Evolutionary conservation across 1,284 basidiomycete genomes (phyloP), one percentile per base, ranked within the genome.

Genomic region (Sanghuangporus baumii): DNA sequence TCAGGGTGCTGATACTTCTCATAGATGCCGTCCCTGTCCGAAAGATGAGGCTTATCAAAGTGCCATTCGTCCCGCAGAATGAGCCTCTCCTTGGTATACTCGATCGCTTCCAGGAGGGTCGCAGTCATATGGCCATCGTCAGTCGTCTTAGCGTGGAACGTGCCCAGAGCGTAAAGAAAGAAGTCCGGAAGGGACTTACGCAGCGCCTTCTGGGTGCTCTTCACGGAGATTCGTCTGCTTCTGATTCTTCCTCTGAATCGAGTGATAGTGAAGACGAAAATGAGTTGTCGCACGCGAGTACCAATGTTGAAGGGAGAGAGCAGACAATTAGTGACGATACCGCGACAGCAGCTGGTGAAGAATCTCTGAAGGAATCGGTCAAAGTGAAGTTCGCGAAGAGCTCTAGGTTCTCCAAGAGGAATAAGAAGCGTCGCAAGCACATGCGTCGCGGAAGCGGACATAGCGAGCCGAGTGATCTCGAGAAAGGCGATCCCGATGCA

Each of bases 71-170:
- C 1, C 89, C 93, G 0, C 87, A 86, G 61, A 92, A 96, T 68
- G 92, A 95, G 73, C 85, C 93, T 20, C 79, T 96, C 4, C 83
- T 96, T 20, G 88, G 91, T 46, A 91, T 96, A 67, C 81, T 96
- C 59, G 94, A 96, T 72, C 89, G 83, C 65, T 96, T 96, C 74
- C 94, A 96, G 73, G 93, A 95, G 71, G 94, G 94, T 9, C 83
- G 92, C 46, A 92, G 89, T 48, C 94, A 96, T 72, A 94, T 96
- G 82, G 94, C 94, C 36, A 89, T 96, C 66, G 93, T 96, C 66
- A 86, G 85, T 62, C 83, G 88, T 0, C 74, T 78, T 69, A 76
- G 75, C 61, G 66, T 75, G 65, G 72, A 71, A 66, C 70, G 82
- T 77, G 86, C 82, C 23, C 80, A 79, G 41, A 85, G 84, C 63